Conservation (phyloP, 108 stramenopile genomes). For the Fistulifera solaris region DNA sequence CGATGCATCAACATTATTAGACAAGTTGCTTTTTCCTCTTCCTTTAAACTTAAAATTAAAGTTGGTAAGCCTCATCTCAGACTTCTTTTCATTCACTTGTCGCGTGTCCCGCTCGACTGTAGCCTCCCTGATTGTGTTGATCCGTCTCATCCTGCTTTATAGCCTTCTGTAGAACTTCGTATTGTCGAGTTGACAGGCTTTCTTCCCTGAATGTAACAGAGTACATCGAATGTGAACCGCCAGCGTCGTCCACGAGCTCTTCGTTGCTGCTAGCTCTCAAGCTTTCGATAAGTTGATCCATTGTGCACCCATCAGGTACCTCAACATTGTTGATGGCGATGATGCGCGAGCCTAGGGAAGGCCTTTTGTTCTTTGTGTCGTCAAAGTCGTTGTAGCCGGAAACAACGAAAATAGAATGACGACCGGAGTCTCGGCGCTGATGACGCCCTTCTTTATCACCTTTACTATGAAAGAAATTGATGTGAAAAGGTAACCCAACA, state of each 20-base stretch:
- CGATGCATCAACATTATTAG: too few relatives aligned
- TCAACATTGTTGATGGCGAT: background rate
- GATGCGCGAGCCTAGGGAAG: background rate
- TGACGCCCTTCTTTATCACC: too few relatives aligned
- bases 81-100: too few relatives aligned
- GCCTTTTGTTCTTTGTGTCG: background rate
- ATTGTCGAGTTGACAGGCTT: background rate
- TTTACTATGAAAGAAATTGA: too few relatives aligned
- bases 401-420: background rate
- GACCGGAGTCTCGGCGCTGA: too few relatives aligned
- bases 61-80: too few relatives aligned
- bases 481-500: too few relatives aligned
- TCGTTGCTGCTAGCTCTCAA: background rate
- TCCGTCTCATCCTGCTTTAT: slow-evolving; percentile 2
- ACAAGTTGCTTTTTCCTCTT: too few relatives aligned
- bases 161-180: background rate
- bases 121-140: background rate
- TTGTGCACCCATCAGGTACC: background rate
- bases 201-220: background rate
- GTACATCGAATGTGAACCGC: background rate
- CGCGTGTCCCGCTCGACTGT: too few relatives aligned
- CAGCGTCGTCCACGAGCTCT: background rate
- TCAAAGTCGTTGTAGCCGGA: slow-evolving; percentile 3
- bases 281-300: background rate
- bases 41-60: too few relatives aligned